These are phyloP conservation scores for Hypoxylon fuscum DNA, from an alignment of 495 filamentous ascomycete species.

Conservation along the genomic window DNA sequence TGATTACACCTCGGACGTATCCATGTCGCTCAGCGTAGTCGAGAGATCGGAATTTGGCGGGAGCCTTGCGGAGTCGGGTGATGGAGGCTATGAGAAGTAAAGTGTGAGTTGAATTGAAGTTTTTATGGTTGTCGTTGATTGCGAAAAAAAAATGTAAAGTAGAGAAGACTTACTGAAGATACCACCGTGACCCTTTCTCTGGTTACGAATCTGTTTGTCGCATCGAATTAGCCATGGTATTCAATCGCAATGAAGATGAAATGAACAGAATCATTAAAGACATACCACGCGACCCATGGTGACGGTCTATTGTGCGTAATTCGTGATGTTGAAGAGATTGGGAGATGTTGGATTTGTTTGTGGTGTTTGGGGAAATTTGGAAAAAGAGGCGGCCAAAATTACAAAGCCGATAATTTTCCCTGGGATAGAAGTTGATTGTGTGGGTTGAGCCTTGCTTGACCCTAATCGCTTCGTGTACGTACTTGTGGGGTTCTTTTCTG, in stretches of 20 bases:
- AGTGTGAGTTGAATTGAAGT: conserved; percentile 22
- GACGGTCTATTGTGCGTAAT: conserved; percentile 46
- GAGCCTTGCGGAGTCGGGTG: conserved; percentile 89
- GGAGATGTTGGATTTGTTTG: conserved; percentile 21
- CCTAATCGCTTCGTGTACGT: conserved; percentile 44
- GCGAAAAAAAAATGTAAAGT: conserved; percentile 35
- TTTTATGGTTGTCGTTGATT: neutral
- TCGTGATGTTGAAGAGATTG: conserved; percentile 40
- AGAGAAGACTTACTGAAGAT: conserved; percentile 85
- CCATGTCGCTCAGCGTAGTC: conserved; percentile 96
- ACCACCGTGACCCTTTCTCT: conserved; percentile 97
- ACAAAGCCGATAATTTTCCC: conserved; percentile 47
- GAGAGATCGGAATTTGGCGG: conserved; percentile 90
- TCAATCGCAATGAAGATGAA: neutral
- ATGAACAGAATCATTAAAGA: conserved; percentile 17
- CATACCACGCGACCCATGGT: conserved; percentile 64
- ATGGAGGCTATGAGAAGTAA: conserved; percentile 52
- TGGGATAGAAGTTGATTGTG: conserved; percentile 42
- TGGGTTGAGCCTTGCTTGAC: conserved; percentile 44
- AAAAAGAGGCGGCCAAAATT: conserved; percentile 43
- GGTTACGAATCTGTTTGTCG: conserved; percentile 78
- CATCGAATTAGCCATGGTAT: conserved; percentile 31
- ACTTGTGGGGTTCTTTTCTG: conserved; percentile 1
- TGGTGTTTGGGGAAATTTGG: conserved; percentile 36
- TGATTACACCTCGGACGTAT: conserved; percentile 95